Evolutionary conservation across 2,329 filamentous ascomycete genomes (phyloP).

Genomic region (Dryadomyces quercus-mongolicae): DNA sequence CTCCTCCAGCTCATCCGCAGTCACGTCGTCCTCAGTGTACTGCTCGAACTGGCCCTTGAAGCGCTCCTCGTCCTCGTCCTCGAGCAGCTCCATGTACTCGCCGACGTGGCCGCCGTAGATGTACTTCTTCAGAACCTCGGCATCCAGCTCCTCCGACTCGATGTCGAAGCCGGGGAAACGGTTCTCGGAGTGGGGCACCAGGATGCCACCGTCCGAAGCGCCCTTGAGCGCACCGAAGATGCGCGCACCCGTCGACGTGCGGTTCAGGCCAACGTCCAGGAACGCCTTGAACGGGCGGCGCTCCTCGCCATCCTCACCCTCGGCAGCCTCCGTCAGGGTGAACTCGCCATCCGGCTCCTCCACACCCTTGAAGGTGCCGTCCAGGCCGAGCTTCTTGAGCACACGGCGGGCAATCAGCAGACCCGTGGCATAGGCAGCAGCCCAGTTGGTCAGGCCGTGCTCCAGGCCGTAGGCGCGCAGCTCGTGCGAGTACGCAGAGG

Average conservation of each 20-base stretch:
- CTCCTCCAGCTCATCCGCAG: slow-evolving; percentile 95
- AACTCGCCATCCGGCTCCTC: slow-evolving; percentile 96
- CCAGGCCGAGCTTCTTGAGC: slow-evolving; percentile 91
- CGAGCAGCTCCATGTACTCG: slow-evolving; percentile 99
- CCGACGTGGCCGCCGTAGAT: slow-evolving; percentile 97
- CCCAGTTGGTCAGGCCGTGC: slow-evolving; percentile 99
- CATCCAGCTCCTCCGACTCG: slow-evolving; percentile 93
- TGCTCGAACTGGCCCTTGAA: slow-evolving; percentile 97
- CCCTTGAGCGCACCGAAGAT: slow-evolving; percentile 99
- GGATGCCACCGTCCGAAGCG: slow-evolving; percentile 94
- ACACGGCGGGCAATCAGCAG: slow-evolving; percentile 94
- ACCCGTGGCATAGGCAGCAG: slow-evolving; percentile 91
- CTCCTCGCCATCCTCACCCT: slow-evolving; percentile 71
- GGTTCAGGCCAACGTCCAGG: slow-evolving; percentile 94
- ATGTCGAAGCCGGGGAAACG: slow-evolving; percentile 98
- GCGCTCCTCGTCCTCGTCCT: slow-evolving; percentile 99
- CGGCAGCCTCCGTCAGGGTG: slow-evolving; percentile 85
- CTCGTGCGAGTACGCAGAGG: slow-evolving; percentile 90
- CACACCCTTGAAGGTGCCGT: slow-evolving; percentile 86
- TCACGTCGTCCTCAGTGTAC: slow-evolving; percentile 94
- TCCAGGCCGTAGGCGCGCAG: slow-evolving; percentile 94
- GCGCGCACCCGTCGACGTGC: slow-evolving; percentile 96
- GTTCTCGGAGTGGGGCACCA: slow-evolving; percentile 97
- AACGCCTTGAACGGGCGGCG: slow-evolving; percentile 99
- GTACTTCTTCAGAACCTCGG: slow-evolving; percentile 96